Conservation (phyloP, 108 stramenopile genomes). For the Mayamaea pseudoterrestris region DNA sequence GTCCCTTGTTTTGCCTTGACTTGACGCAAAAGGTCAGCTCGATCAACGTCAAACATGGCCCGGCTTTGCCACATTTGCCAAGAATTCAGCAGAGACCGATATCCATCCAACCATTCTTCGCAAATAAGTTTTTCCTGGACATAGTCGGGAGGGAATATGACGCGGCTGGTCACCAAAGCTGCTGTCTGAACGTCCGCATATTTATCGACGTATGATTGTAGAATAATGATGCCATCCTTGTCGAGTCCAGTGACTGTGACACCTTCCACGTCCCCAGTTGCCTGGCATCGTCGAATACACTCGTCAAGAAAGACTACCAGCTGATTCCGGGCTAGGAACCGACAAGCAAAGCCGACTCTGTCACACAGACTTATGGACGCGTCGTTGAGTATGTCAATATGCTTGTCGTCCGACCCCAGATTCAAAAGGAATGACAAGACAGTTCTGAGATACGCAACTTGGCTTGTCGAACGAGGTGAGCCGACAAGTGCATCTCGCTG, state of each 20-base stretch:
- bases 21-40: constrained; percentile 49
- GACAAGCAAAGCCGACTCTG: constrained; percentile 66
- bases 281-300: constrained; percentile 41
- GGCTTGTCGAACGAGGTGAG: constrained; percentile 8
- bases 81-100: constrained; percentile 54
- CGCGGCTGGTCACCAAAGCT: constrained; percentile 59
- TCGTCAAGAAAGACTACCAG: constrained; percentile 39
- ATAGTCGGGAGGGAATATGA: constrained; percentile 56
- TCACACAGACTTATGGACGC: constrained; percentile 47
- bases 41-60: constrained; percentile 69
- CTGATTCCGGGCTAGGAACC: constrained; percentile 37
- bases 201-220: constrained; percentile 68
- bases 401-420: constrained; percentile 24
- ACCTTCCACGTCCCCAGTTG: constrained; percentile 61
- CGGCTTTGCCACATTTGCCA: constrained; percentile 76
- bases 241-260: constrained; percentile 64
- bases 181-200: constrained; percentile 67
- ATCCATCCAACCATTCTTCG: constrained; percentile 71
- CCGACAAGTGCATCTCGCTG: constrained; percentile 16
- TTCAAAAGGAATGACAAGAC: constrained; percentile 46
- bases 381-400: constrained; percentile 39
- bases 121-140: constrained; percentile 36
- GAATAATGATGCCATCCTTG: constrained; percentile 54
- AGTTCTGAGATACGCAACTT: constrained; percentile 53
- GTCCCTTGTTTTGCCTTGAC: constrained; percentile 21